Conservation (phyloP, 345 rosid genomes). For the Pistacia integerrima region DNA sequence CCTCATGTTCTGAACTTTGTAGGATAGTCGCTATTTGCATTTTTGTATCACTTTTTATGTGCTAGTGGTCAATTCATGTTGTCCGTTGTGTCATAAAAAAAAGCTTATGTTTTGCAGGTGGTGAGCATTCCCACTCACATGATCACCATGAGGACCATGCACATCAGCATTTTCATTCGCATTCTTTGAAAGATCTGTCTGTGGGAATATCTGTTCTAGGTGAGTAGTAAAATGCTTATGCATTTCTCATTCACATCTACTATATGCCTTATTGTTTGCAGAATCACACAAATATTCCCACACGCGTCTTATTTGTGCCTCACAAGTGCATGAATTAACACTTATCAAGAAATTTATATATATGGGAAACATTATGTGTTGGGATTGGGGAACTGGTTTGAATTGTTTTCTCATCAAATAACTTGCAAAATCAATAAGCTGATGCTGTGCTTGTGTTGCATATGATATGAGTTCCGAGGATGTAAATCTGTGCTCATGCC, state of each 20-base stretch:
- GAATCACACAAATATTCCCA: not conserved
- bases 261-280: not conserved
- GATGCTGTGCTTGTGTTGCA: not conserved
- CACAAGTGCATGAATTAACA: not conserved
- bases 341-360: not conserved
- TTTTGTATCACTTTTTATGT: not conserved
- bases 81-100: conserved; percentile 10
- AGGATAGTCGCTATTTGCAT: not conserved
- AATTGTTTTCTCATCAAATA: not conserved
- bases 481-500: not conserved
- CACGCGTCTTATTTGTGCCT: too few relatives aligned
- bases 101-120: conserved; percentile 58
- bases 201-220: conserved; percentile 89
- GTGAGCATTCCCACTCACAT: conserved; percentile 73
- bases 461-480: not conserved
- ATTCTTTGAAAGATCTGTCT: conserved; percentile 82
- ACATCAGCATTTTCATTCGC: conserved; percentile 54
- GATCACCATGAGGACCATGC: conserved; percentile 55
- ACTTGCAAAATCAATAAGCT: not conserved
- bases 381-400: not conserved
- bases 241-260: not conserved
- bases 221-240: conserved; percentile 31
- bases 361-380: not conserved
- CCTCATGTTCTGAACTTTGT: conserved; percentile 3
- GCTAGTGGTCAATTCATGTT: conserved; percentile 2